Percentiles rank a stretch among this genome's conserved stretches.
These are phyloP conservation scores for Rhododendron vialii DNA, from an alignment of 148 eudicot genomes.

Conservation along the genomic window DNA sequence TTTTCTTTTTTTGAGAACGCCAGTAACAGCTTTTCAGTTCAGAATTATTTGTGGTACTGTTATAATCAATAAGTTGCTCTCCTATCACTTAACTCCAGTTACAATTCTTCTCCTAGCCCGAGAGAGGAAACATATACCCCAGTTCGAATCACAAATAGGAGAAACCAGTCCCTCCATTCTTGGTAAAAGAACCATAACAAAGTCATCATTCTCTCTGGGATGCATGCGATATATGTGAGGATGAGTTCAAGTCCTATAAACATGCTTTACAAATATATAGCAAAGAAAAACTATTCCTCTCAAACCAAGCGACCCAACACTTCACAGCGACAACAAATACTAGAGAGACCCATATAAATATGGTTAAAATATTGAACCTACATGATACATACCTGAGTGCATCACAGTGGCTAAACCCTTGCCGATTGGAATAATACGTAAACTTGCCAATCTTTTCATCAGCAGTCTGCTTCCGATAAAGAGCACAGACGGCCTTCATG, in stretches of 20 bases:
- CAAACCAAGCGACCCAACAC: neutral
- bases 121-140: neutral
- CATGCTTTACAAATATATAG: neutral
- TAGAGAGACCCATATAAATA: neutral
- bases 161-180: neutral
- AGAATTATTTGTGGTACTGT: neutral
- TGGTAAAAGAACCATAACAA: neutral
- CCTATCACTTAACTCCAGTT: neutral
- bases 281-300: neutral
- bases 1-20: no score
- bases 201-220: neutral
- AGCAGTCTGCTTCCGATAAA: conserved; percentile 58
- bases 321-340: neutral
- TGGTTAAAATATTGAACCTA: neutral
- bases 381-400: conserved; percentile 42
- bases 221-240: neutral
- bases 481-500: conserved; percentile 85
- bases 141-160: no score
- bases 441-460: conserved; percentile 32
- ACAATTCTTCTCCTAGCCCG: neutral
- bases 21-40: neutral
- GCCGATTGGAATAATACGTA: conserved; percentile 23
- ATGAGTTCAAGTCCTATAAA: neutral
- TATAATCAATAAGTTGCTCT: neutral
- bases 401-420: conserved; percentile 76